Evolutionary conservation across 2,329 filamentous ascomycete species (phyloP).

Genomic region (Trichoderma sp.): DNA sequence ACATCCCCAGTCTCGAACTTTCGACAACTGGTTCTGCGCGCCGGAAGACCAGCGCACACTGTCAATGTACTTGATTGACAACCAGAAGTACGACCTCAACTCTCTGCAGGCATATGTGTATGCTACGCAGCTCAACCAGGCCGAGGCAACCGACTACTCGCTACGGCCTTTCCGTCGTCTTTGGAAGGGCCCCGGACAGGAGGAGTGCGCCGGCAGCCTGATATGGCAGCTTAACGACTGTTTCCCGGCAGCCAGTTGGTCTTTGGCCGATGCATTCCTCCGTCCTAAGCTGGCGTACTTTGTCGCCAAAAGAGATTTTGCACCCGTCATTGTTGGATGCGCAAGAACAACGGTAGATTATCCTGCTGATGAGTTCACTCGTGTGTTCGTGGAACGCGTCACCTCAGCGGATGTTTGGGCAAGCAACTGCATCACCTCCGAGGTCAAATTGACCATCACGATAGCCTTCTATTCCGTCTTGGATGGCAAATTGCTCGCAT

Average conservation of each 20-base stretch:
- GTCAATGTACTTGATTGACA: constrained; percentile 16
- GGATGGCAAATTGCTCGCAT: not conserved
- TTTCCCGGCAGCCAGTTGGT: constrained; percentile 13
- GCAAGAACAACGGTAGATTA: not conserved
- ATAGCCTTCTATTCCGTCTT: not conserved
- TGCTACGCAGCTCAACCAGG: constrained; percentile 15
- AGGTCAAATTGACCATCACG: not conserved
- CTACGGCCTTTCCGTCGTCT: constrained; percentile 1
- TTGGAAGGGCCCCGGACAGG: constrained; percentile 6
- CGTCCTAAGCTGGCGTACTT: constrained; percentile 14
- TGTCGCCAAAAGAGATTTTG: constrained; percentile 5
- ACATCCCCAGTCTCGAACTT: constrained; percentile 10
- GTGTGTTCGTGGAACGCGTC: not conserved
- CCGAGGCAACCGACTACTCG: constrained; percentile 12
- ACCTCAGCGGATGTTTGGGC: constrained; percentile 3
- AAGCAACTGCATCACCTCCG: not conserved
- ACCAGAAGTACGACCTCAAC: constrained; percentile 3
- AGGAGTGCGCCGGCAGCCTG: constrained; percentile 4
- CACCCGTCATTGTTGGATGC: not conserved
- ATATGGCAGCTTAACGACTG: constrained; percentile 13
- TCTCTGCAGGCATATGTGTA: constrained; percentile 2
- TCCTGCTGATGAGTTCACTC: constrained; percentile 3
- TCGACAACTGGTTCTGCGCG: constrained; percentile 12
- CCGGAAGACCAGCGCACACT: constrained; percentile 13
- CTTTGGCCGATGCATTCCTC: not conserved